phyloP scores from a whole-genome alignment of 176 grass and related monocot species.

The Otatea glauca region DNA sequence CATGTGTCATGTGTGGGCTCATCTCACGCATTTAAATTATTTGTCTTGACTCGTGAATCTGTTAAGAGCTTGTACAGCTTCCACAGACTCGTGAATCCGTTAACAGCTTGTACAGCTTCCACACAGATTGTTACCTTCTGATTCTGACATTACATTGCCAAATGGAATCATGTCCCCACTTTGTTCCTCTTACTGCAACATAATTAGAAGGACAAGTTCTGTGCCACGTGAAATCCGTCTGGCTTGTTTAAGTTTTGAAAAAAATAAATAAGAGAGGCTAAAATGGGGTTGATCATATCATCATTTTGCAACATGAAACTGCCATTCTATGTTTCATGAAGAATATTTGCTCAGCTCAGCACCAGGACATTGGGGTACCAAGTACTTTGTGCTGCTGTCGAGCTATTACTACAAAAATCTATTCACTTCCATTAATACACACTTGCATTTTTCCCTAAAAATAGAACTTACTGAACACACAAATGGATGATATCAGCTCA shows the following conservation, averaged over 20 bases:
- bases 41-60: slow-evolving; percentile 13
- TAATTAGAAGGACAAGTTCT: slow-evolving; percentile 22
- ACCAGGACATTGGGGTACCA: neutral
- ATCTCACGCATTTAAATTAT: slow-evolving; percentile 26
- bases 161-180: slow-evolving; percentile 31
- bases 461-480: neutral
- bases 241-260: neutral
- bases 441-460: neutral
- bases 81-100: slow-evolving; percentile 21
- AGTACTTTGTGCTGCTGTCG: neutral
- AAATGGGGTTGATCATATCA: neutral
- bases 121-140: slow-evolving; percentile 22
- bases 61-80: slow-evolving; percentile 22
- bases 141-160: slow-evolving; percentile 25
- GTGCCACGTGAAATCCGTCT: slow-evolving; percentile 33
- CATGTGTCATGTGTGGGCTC: slow-evolving; percentile 26
- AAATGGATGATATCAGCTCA: neutral
- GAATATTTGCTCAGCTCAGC: neutral
- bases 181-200: slow-evolving; percentile 20
- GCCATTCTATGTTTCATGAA: neutral
- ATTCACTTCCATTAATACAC: neutral
- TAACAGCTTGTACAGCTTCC: slow-evolving; percentile 21
- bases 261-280: neutral
- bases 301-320: slow-evolving; percentile 30
- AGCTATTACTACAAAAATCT: slow-evolving; percentile 15